These are phyloP conservation scores for Calonectria naviculata DNA, from an alignment of 2,329 filamentous ascomycete genomes.

Conservation along the genomic window DNA sequence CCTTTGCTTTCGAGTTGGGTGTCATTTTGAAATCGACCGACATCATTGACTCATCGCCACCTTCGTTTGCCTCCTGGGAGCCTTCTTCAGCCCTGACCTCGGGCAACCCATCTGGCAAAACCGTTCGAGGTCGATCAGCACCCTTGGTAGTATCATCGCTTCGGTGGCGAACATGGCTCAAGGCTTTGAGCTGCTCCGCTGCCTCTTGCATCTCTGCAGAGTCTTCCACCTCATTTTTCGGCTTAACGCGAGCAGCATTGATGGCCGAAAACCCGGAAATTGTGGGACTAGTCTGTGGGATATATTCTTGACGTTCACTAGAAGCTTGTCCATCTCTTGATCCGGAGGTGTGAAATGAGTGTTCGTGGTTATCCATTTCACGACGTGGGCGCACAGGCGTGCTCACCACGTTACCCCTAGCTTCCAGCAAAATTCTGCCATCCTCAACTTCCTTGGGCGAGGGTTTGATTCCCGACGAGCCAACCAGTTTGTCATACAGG, in stretches of 20 bases:
- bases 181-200: constrained; percentile 73
- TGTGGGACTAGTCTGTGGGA: constrained; percentile 43
- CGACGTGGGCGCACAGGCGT: constrained; percentile 43
- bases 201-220: constrained; percentile 78
- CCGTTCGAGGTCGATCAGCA: constrained; percentile 49
- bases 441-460: constrained; percentile 67
- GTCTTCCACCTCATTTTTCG: constrained; percentile 60
- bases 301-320: constrained; percentile 37
- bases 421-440: constrained; percentile 66
- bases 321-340: constrained; percentile 37
- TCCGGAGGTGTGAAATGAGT: constrained; percentile 35
- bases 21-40: constrained; percentile 36
- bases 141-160: constrained; percentile 55
- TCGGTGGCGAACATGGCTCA: constrained; percentile 70
- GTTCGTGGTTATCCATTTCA: constrained; percentile 42
- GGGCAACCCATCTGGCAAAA: constrained; percentile 51
- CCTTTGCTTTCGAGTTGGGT: constrained; percentile 51
- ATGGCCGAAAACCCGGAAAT: constrained; percentile 33
- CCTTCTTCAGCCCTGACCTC: constrained; percentile 41
- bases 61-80: constrained; percentile 51
- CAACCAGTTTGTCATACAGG: constrained; percentile 69
- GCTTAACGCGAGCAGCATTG: constrained; percentile 37
- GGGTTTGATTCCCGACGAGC: constrained; percentile 54
- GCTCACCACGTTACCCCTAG: constrained; percentile 57
- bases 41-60: constrained; percentile 36